These are phyloP conservation scores for Trichosporon asahii DNA, from an alignment of 1,284 basidiomycete species.

Conservation along the genomic window DNA sequence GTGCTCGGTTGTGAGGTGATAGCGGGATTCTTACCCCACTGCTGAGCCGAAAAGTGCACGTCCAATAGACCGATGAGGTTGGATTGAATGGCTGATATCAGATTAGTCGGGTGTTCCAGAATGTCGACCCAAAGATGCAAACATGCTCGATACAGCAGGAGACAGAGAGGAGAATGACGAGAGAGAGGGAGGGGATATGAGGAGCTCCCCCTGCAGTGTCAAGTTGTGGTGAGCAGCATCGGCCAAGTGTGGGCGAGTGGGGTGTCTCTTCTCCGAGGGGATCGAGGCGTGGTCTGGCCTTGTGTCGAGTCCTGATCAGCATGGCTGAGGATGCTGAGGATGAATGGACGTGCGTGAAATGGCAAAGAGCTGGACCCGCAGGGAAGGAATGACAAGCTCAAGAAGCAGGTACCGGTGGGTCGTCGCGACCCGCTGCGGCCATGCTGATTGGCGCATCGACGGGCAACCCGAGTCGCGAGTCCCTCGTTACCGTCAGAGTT, in stretches of 20 bases:
- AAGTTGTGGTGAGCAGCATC: neutral
- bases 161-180: neutral
- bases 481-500: slow-evolving; percentile 10
- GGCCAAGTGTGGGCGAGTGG: neutral
- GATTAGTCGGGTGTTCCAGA: neutral
- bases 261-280: neutral
- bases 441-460: neutral
- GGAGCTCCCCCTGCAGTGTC: neutral
- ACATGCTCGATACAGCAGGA: slow-evolving; percentile 5
- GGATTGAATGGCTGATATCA: neutral
- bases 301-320: too few species aligned
- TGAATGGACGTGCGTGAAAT: neutral
- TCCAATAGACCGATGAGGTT: neutral
- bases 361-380: neutral
- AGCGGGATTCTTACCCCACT: too few species aligned
- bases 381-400: neutral
- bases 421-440: neutral
- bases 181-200: neutral
- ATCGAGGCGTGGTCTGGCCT: too few species aligned
- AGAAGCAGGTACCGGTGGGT: neutral
- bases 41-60: neutral
- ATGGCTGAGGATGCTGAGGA: too few species aligned
- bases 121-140: neutral
- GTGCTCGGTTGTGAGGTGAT: neutral
- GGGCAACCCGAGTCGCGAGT: neutral